A percentile compares a stretch with the other conserved stretches of the same genome.
phyloP scores from a whole-genome alignment of 305 asterid species.

The Fraxinus nigra region DNA sequence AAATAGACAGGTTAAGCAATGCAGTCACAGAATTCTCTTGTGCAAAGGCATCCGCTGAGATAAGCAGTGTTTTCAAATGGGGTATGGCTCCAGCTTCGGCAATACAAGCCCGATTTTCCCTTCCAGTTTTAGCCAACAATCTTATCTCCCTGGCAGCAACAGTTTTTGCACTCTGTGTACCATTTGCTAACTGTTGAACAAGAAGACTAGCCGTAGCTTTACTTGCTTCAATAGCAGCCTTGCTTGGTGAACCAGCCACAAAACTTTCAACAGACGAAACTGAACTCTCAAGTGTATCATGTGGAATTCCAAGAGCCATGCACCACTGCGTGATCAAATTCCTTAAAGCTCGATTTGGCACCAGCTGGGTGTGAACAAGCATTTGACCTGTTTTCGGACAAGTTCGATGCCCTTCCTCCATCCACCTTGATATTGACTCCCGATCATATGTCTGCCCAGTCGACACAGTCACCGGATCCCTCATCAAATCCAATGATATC shows the following conservation, averaged over 20 bases:
- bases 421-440: slow-evolving; percentile 71
- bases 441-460: slow-evolving; percentile 96
- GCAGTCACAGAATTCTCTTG: slow-evolving; percentile 95
- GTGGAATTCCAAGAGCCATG: slow-evolving; percentile 59
- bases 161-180: slow-evolving; percentile 64
- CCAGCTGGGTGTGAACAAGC: slow-evolving; percentile 62
- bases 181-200: slow-evolving; percentile 64
- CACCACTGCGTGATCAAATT: slow-evolving; percentile 84
- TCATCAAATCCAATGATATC: slow-evolving; percentile 79
- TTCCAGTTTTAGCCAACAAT: slow-evolving; percentile 74
- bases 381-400: slow-evolving; percentile 93
- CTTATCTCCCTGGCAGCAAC: slow-evolving; percentile 85
- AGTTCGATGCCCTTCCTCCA: slow-evolving; percentile 79
- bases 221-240: slow-evolving; percentile 68
- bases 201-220: slow-evolving; percentile 68
- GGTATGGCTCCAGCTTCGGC: slow-evolving; percentile 95
- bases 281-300: slow-evolving; percentile 54
- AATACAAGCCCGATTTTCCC: slow-evolving; percentile 72
- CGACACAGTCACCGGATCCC: slow-evolving; percentile 80
- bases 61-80: slow-evolving; percentile 55
- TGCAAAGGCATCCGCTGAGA: slow-evolving; percentile 57
- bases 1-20: slow-evolving; percentile 75
- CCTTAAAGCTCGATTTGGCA: slow-evolving; percentile 70
- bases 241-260: slow-evolving; percentile 47
- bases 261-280: slow-evolving; percentile 41